Conservation (phyloP, 805 yeast genomes). For the Yarrowia yakushimensis region DNA sequence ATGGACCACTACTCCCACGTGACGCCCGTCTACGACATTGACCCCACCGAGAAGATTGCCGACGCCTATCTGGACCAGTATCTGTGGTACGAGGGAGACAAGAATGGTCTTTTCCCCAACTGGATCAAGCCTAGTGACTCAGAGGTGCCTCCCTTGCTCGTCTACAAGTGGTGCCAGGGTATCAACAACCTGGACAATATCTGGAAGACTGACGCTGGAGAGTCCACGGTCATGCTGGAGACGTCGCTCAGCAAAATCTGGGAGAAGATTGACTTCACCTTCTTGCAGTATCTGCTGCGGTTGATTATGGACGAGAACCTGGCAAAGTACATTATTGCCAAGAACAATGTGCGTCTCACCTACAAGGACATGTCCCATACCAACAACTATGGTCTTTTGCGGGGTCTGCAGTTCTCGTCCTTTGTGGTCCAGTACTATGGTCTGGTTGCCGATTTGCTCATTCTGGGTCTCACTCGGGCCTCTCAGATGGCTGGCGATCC, state of each 20-base stretch:
- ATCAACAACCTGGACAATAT: slow-evolving; percentile 71
- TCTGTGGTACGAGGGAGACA: slow-evolving; percentile 92
- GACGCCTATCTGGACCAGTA: slow-evolving; percentile 96
- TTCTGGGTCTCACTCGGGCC: slow-evolving; percentile 85
- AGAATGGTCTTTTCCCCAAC: slow-evolving; percentile 80
- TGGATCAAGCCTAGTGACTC: slow-evolving; percentile 96
- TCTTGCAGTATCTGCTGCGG: slow-evolving; percentile 75
- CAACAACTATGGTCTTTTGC: slow-evolving; percentile 79
- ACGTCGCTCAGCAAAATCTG: slow-evolving; percentile 65
- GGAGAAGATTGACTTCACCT: slow-evolving; percentile 84
- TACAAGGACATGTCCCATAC: slow-evolving; percentile 95
- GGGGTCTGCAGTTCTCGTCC: slow-evolving; percentile 88
- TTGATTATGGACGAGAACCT: slow-evolving; percentile 82
- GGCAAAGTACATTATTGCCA: slow-evolving; percentile 90
- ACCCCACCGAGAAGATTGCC: slow-evolving; percentile 90
- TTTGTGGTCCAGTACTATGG: slow-evolving; percentile 91
- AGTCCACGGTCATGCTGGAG: slow-evolving; percentile 80
- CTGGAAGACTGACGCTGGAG: slow-evolving; percentile 76
- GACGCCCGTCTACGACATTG: slow-evolving; percentile 81
- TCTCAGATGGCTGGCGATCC: slow-evolving; percentile 75
- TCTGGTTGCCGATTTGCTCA: slow-evolving; percentile 70
- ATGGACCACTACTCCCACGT: slow-evolving; percentile 84
- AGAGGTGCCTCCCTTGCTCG: slow-evolving; percentile 88
- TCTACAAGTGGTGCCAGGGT: slow-evolving; percentile 93
- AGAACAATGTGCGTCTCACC: slow-evolving; percentile 74